A percentile compares a stretch with the other conserved stretches of the same genome.
Evolutionary conservation across 179 eudicot genomes (phyloP).

Genomic region (Nepenthes alata): DNA sequence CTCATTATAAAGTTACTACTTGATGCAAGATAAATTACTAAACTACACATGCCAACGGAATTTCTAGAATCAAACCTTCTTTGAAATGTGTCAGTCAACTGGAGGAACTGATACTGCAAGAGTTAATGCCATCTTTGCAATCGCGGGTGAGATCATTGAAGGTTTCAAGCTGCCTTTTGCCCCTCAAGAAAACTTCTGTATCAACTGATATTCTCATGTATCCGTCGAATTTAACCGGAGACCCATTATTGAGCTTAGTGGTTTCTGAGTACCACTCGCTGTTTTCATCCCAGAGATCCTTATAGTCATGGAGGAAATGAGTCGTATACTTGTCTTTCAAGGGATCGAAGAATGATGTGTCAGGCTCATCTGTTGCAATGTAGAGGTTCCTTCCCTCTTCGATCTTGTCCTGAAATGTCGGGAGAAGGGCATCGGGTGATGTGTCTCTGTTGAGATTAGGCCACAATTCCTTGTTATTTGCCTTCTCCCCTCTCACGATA

Average conservation of each 20-base stretch:
- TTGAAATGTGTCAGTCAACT: slow-evolving; percentile 8
- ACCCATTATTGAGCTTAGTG: slow-evolving; percentile 58
- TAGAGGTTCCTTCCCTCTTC: slow-evolving; percentile 79
- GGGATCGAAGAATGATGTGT: slow-evolving; percentile 59
- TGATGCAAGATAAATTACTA: too few species aligned
- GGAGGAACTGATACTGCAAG: slow-evolving; percentile 48
- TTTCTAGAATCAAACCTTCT: too few species aligned
- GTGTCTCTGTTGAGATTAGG: slow-evolving; percentile 89
- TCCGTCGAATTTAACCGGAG: slow-evolving; percentile 79
- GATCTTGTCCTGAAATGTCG: slow-evolving; percentile 48
- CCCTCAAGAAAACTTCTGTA: slow-evolving; percentile 87
- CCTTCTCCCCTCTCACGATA: slow-evolving; percentile 78
- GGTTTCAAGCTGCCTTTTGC: slow-evolving; percentile 83
- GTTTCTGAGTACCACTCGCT: slow-evolving; percentile 80
- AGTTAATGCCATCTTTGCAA: slow-evolving; percentile 88
- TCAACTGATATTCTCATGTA: slow-evolving; percentile 90
- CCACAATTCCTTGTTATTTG: slow-evolving; percentile 59
- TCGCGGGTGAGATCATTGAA: slow-evolving; percentile 85
- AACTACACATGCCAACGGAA: too few species aligned
- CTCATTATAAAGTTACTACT: too few species aligned
- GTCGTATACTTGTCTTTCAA: slow-evolving; percentile 83
- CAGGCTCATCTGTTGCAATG: slow-evolving; percentile 68
- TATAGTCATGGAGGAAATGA: slow-evolving; percentile 75
- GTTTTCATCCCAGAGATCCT: slow-evolving; percentile 68
- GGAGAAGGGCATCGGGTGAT: slow-evolving; percentile 58